Evolutionary conservation across 768 basidiomycete species (phyloP).

Genomic region (Lactarius hatsudake): DNA sequence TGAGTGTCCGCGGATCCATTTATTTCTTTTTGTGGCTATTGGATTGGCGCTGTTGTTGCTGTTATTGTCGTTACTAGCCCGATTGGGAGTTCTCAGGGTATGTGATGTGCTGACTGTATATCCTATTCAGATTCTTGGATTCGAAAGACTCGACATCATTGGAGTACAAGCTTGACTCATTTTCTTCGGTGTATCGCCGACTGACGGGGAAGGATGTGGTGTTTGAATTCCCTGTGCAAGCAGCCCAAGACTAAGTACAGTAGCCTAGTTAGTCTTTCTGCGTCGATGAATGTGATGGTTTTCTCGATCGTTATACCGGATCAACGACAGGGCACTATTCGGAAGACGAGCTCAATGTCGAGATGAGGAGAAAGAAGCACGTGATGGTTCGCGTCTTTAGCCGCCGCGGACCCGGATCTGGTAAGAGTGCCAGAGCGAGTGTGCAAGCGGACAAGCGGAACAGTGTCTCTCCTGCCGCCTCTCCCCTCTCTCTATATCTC

Average conservation of each 20-base stretch:
- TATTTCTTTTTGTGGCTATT: slow-evolving; percentile 14
- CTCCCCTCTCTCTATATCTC: slow-evolving; percentile 28
- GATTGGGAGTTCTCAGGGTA: slow-evolving; percentile 9
- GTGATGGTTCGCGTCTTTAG: neutral
- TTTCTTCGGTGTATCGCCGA: slow-evolving; percentile 93
- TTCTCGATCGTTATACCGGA: neutral
- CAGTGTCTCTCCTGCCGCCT: neutral
- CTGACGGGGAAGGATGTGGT: slow-evolving; percentile 97
- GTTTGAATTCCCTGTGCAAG: slow-evolving; percentile 83
- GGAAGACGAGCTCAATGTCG: neutral
- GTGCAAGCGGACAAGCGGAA: neutral
- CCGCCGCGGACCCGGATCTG: neutral
- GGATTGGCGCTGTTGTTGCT: neutral
- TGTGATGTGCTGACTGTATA: slow-evolving; percentile 2
- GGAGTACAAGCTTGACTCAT: slow-evolving; percentile 99
- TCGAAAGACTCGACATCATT: slow-evolving; percentile 96
- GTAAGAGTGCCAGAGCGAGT: neutral
- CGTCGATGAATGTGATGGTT: neutral
- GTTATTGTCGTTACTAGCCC: neutral
- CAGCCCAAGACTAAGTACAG: slow-evolving; percentile 52
- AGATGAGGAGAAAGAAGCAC: no score
- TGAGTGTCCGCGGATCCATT: slow-evolving; percentile 46
- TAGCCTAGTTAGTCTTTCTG: slow-evolving; percentile 29
- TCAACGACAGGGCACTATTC: neutral
- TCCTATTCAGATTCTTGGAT: slow-evolving; percentile 77